Conservation (phyloP, 1,139 yeast genomes). For the Blastobotrys elegans region DNA sequence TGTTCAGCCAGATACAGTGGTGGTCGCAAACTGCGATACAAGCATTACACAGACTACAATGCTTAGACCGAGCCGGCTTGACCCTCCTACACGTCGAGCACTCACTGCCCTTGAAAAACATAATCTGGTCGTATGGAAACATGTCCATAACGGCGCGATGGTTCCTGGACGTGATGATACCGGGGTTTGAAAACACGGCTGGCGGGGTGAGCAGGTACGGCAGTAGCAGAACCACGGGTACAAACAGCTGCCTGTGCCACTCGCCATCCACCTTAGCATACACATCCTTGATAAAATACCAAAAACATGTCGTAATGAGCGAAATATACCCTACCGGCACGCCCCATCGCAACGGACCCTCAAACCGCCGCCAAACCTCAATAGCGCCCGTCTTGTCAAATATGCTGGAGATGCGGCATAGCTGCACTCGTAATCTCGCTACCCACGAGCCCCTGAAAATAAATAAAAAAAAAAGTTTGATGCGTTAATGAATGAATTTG, state of each 20-base stretch:
- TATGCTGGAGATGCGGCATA: slow-evolving; percentile 9
- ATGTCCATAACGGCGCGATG: slow-evolving; percentile 26
- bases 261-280: slow-evolving; percentile 20
- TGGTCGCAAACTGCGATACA: slow-evolving; percentile 78
- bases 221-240: slow-evolving; percentile 11
- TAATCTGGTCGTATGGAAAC: slow-evolving; percentile 50
- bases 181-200: slow-evolving; percentile 56
- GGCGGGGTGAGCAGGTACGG: slow-evolving; percentile 43
- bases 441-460: slow-evolving; percentile 21
- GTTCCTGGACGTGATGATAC: slow-evolving; percentile 35
- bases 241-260: not conserved
- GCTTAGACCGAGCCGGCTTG: slow-evolving; percentile 88
- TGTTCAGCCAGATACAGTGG: slow-evolving; percentile 94
- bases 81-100: slow-evolving; percentile 58
- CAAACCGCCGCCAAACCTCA: slow-evolving; percentile 1
- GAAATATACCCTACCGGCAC: slow-evolving; percentile 49
- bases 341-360: slow-evolving; percentile 24
- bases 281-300: slow-evolving; percentile 43
- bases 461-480: not conserved
- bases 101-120: slow-evolving; percentile 46
- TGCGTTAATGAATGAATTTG: too few species aligned
- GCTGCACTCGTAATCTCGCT: slow-evolving; percentile 16
- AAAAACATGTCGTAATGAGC: slow-evolving; percentile 45
- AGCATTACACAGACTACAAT: slow-evolving; percentile 66
- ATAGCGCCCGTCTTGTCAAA: slow-evolving; percentile 2